These are phyloP conservation scores for Cercis canadensis DNA, from an alignment of 306 rosid genomes.

Conservation along the genomic window DNA sequence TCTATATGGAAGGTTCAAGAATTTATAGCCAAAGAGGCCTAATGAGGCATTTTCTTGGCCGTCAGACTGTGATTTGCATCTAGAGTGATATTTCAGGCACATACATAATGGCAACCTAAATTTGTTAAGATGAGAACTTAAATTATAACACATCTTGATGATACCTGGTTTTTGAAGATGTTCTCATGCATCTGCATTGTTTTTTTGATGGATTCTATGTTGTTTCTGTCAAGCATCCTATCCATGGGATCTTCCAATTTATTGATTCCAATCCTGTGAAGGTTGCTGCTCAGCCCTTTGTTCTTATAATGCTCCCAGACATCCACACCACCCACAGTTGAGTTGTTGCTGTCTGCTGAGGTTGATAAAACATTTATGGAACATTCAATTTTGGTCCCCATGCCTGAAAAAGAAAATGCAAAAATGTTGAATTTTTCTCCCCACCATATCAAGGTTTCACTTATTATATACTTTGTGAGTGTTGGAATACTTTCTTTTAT, in stretches of 20 bases:
- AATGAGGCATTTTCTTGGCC: too few species aligned
- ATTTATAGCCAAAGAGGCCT: background rate
- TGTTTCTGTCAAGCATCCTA: conserved; percentile 64
- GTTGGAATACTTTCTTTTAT: background rate
- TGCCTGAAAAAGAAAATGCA: conserved; percentile 57
- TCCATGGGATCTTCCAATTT: conserved; percentile 57
- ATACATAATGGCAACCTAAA: conserved; percentile 12
- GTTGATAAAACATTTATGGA: conserved; percentile 64
- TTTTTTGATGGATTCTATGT: conserved; percentile 61
- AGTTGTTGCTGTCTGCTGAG: conserved; percentile 53
- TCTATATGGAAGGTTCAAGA: background rate
- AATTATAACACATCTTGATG: conserved; percentile 29
- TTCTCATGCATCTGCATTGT: conserved; percentile 93
- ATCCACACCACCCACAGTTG: conserved; percentile 64
- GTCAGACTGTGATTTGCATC: background rate
- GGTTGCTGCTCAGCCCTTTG: conserved; percentile 47
- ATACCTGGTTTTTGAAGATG: conserved; percentile 85
- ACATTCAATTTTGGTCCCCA: conserved; percentile 84
- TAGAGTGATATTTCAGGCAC: background rate
- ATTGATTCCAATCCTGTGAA: conserved; percentile 40
- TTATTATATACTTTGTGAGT: background rate
- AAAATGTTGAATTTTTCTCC: too few species aligned
- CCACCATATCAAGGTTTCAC: background rate
- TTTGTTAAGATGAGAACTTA: conserved; percentile 24
- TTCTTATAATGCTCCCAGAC: conserved; percentile 65